Conservation (phyloP, 495 filamentous ascomycete genomes). For the Podospora sp. region DNA sequence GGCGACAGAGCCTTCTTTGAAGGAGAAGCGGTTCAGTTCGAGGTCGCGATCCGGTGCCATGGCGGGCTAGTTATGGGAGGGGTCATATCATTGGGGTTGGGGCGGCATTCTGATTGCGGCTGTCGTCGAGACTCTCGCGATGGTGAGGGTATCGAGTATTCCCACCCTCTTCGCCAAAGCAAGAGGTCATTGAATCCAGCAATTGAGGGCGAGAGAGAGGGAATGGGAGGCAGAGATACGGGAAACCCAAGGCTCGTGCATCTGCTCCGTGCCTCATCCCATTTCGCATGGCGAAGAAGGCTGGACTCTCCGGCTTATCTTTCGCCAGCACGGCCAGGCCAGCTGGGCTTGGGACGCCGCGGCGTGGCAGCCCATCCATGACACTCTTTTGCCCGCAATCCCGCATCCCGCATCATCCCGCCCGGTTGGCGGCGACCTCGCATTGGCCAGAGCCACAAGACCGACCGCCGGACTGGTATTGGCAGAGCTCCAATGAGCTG, state of each 20-base stretch:
- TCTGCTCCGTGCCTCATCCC: neutral
- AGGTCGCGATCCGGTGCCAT: conserved; percentile 24
- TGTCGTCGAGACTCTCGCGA: neutral
- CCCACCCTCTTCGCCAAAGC: neutral
- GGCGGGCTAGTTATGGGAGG: neutral
- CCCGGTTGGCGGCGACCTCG: neutral
- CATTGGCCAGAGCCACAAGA: neutral
- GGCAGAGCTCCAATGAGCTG: neutral
- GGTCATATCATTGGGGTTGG: neutral
- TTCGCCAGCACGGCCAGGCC: neutral
- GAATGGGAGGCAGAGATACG: neutral
- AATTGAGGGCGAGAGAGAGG: neutral
- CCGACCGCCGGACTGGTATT: neutral
- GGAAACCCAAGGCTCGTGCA: neutral
- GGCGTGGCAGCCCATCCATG: neutral
- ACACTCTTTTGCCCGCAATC: neutral
- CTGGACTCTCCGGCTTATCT: neutral
- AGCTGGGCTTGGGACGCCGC: neutral
- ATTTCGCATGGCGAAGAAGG: neutral
- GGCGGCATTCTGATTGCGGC: neutral
- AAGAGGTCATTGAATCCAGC: neutral
- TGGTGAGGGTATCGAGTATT: neutral
- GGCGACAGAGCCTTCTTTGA: conserved; percentile 39
- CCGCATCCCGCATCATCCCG: neutral
- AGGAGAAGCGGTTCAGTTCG: conserved; percentile 27